Evolutionary conservation across 2,329 filamentous ascomycete species (phyloP).

Genomic region (Stromatinia cepivora): DNA sequence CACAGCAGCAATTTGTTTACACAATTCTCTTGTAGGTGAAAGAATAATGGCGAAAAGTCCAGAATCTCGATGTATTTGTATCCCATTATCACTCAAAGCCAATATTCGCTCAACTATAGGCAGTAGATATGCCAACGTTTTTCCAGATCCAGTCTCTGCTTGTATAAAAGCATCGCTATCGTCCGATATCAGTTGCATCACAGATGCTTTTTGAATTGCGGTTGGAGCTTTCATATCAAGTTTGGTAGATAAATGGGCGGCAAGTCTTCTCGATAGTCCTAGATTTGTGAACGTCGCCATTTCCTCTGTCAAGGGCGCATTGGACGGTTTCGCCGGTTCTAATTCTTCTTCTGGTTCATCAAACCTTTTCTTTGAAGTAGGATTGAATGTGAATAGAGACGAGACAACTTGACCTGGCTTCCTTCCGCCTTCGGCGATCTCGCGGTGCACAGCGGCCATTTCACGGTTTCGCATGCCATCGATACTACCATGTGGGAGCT

Average conservation of each 20-base stretch:
- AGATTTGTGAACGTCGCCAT: conserved; percentile 83
- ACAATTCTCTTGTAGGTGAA: conserved; percentile 88
- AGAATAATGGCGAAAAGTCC: conserved; percentile 93
- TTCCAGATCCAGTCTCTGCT: conserved; percentile 95
- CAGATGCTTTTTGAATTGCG: conserved; percentile 87
- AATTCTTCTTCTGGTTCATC: conserved; percentile 49
- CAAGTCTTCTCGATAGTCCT: conserved; percentile 77
- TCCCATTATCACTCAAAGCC: conserved; percentile 60
- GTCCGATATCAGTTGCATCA: conserved; percentile 75
- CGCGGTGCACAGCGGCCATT: conserved; percentile 25
- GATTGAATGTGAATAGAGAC: conserved; percentile 90
- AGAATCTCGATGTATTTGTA: conserved; percentile 74
- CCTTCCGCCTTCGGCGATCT: conserved; percentile 40
- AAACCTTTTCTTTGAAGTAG: conserved; percentile 64
- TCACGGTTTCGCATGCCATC: conserved; percentile 36
- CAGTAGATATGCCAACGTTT: conserved; percentile 92
- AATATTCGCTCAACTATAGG: conserved; percentile 89
- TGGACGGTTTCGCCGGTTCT: conserved; percentile 72
- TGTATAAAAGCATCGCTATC: conserved; percentile 94
- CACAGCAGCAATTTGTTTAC: conserved; percentile 88
- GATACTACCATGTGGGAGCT: conserved; percentile 36
- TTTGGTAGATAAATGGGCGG: conserved; percentile 80
- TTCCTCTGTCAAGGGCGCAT: conserved; percentile 83
- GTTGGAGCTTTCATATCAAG: conserved; percentile 88
- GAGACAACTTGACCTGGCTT: conserved; percentile 72